phyloP scores from a whole-genome alignment of 129 eudicot species.

The Arctium minus region DNA sequence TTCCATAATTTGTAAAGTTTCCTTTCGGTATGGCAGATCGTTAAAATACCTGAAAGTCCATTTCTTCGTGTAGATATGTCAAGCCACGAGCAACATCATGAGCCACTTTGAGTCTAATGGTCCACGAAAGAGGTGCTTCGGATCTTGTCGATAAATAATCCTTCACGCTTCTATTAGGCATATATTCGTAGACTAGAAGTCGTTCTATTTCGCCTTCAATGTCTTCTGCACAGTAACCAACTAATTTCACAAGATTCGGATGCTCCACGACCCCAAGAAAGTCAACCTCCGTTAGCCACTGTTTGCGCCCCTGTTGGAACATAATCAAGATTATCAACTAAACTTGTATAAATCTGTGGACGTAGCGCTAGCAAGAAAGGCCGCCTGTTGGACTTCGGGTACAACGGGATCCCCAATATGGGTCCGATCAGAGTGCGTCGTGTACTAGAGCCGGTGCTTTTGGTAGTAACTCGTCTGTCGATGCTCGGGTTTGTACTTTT shows the following conservation, averaged over 20 bases:
- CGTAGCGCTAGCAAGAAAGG: too few relatives aligned
- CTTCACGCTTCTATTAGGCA: slow-evolving; percentile 84
- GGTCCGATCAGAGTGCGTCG: too few relatives aligned
- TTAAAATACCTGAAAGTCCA: slow-evolving; percentile 76
- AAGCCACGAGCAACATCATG: slow-evolving; percentile 91
- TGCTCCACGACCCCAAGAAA: slow-evolving; percentile 86
- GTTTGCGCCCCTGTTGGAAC: slow-evolving; percentile 74
- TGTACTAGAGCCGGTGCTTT: too few relatives aligned
- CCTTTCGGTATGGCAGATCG: slow-evolving; percentile 17
- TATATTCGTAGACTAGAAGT: slow-evolving; percentile 70
- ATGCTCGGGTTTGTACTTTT: too few relatives aligned
- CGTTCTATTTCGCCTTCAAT: slow-evolving; percentile 76
- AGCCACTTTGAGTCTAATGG: slow-evolving; percentile 74
- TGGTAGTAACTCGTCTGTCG: too few relatives aligned
- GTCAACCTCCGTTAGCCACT: slow-evolving; percentile 84
- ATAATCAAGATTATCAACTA: neutral
- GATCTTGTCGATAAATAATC: slow-evolving; percentile 64
- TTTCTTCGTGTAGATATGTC: slow-evolving; percentile 70
- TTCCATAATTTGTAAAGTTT: neutral
- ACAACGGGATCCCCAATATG: too few relatives aligned
- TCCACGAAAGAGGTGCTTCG: slow-evolving; percentile 61
- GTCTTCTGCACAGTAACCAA: slow-evolving; percentile 89
- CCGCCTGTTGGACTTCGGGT: too few relatives aligned
- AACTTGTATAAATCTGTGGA: neutral
- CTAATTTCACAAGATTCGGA: slow-evolving; percentile 69